phyloP scores from a whole-genome alignment of 306 rosid species.

The Begonia fuchsioides region DNA sequence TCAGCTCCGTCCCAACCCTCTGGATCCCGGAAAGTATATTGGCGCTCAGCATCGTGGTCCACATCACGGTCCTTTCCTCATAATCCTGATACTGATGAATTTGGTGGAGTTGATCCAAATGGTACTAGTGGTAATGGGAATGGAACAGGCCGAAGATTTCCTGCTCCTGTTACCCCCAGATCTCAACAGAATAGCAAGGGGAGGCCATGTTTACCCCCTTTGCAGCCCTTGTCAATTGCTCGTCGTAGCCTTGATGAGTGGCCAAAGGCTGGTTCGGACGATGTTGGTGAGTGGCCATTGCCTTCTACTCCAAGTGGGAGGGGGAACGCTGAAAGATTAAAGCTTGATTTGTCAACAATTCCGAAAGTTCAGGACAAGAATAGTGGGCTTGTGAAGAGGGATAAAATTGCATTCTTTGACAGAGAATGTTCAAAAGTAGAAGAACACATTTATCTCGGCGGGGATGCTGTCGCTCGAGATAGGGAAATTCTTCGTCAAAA shows the following conservation, averaged over 20 bases:
- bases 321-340: constrained; percentile 77
- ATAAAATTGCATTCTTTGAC: constrained; percentile 95
- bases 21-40: constrained; percentile 50
- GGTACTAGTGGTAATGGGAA: constrained; percentile 12
- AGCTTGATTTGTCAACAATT: constrained; percentile 88
- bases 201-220: constrained; percentile 73
- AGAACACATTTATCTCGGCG: constrained; percentile 87
- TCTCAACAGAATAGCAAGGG: constrained; percentile 88
- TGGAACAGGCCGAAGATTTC: constrained; percentile 45
- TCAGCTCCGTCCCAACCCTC: constrained; percentile 37
- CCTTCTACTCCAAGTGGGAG: constrained; percentile 88
- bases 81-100: constrained; percentile 29
- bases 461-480: constrained; percentile 93
- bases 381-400: constrained; percentile 90
- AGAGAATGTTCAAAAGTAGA: constrained; percentile 96
- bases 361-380: constrained; percentile 68
- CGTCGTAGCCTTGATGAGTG: constrained; percentile 93
- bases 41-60: constrained; percentile 95
- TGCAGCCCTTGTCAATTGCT: constrained; percentile 85
- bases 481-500: constrained; percentile 77
- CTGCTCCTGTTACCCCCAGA: constrained; percentile 77
- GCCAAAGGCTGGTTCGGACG: constrained; percentile 94
- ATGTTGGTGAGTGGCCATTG: constrained; percentile 95
- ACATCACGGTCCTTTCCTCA: constrained; percentile 47
- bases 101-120: constrained; percentile 35